Evolutionary conservation across 2,329 filamentous ascomycete genomes (phyloP).

Genomic region (Aspergillus transmontanensis): DNA sequence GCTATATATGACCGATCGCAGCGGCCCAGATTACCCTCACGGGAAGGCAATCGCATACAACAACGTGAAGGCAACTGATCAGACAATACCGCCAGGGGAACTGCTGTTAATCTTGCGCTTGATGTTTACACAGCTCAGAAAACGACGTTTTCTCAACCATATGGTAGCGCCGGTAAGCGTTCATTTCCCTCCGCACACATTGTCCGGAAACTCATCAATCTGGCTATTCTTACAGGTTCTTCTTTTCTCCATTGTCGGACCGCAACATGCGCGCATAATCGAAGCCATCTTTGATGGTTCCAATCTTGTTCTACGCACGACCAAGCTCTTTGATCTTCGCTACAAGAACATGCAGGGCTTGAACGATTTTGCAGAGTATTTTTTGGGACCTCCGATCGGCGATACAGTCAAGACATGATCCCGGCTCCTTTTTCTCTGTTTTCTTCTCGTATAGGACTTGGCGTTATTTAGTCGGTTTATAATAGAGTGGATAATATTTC

Average conservation of each 20-base stretch:
- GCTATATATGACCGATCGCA: background rate
- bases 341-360: background rate
- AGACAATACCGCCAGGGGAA: conserved; percentile 2
- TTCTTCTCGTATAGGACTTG: too few species aligned
- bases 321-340: conserved; percentile 5
- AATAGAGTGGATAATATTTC: background rate
- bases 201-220: background rate
- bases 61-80: background rate
- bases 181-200: background rate
- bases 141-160: conserved; percentile 1
- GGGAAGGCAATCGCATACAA: conserved; percentile 5
- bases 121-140: background rate
- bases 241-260: conserved; percentile 10
- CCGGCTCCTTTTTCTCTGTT: too few species aligned
- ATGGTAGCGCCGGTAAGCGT: conserved; percentile 3
- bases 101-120: background rate
- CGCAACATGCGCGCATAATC: conserved; percentile 10
- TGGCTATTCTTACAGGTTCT: background rate
- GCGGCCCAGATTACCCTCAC: background rate
- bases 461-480: too few species aligned
- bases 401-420: background rate
- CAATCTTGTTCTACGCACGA: conserved; percentile 4
- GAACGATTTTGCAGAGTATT: conserved; percentile 3
- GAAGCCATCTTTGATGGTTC: conserved; percentile 9
- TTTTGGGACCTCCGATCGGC: conserved; percentile 2